A percentile compares a stretch with the other conserved stretches of the same genome.
phyloP scores from a whole-genome alignment of 2,329 filamentous ascomycete genomes.

The Herpotrichia juniperi region DNA sequence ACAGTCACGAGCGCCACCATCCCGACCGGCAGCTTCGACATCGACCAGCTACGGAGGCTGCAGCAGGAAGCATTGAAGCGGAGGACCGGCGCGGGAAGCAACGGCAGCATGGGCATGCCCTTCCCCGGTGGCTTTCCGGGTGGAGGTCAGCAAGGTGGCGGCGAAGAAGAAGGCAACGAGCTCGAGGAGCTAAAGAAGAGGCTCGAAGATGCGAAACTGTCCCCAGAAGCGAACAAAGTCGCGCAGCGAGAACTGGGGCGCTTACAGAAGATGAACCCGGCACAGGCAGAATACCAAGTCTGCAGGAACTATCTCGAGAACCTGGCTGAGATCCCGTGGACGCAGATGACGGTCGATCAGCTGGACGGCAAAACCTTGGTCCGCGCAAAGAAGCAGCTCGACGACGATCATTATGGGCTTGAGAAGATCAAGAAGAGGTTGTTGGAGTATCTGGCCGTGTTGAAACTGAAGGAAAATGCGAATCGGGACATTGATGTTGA shows the following conservation, averaged over 20 bases:
- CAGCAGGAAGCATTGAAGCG: conserved; percentile 50
- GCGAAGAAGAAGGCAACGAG: conserved; percentile 84
- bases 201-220: conserved; percentile 79
- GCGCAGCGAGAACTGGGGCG: conserved; percentile 87
- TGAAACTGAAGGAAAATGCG: conserved; percentile 90
- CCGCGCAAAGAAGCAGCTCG: conserved; percentile 84
- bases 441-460: conserved; percentile 93
- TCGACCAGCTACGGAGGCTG: conserved; percentile 51
- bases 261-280: conserved; percentile 92
- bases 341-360: conserved; percentile 80
- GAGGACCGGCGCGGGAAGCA: conserved; percentile 34
- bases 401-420: conserved; percentile 94
- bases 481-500: conserved; percentile 83
- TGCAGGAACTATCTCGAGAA: conserved; percentile 94
- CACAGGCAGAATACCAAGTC: conserved; percentile 95
- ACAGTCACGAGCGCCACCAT: conserved; percentile 74
- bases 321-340: conserved; percentile 92
- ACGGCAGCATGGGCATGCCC: conserved; percentile 37
- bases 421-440: conserved; percentile 97
- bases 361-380: conserved; percentile 80
- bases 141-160: conserved; percentile 51
- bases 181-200: conserved; percentile 90
- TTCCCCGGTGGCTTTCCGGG: conserved; percentile 53
- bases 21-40: conserved; percentile 46
- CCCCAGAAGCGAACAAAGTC: conserved; percentile 85